Evolutionary conservation across 2,329 filamentous ascomycete species (phyloP), one percentile per base, ranked within the genome.

Genomic region (Corinectria fuckeliana): DNA sequence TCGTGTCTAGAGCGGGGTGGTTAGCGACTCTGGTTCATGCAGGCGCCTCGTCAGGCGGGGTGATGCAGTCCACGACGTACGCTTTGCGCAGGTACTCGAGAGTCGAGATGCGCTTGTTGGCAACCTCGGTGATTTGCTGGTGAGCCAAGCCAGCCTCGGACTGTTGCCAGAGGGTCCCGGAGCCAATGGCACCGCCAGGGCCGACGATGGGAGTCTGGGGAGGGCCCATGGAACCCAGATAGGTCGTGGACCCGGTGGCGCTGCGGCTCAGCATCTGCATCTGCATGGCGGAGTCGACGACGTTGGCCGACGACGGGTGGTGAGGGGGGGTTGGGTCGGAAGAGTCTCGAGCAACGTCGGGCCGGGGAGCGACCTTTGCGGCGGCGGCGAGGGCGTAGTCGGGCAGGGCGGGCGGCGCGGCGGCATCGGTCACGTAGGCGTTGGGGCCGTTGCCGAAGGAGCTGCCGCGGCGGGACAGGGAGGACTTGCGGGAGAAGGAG

Each of bases 41-140:
- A 38, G 23, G n/a, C 39, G 16, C 36, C 20, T 41, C n/a, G n/a
- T n/a, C 13, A 10, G 10, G 1, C n/a, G 18, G n/a, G 14, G 28
- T n/a, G 14, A 6, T 2, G 6, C 9, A 8, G n/a, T n/a, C n/a
- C n/a, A 18, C 4, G 6, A 84, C 91, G 69, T 79, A 96, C 92
- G 93, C 90, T 79, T 96, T 97, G 62, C 93, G 87, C 64, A 99
- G 77, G 74, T 99, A 99, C 70, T 96, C 92, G 39, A 99, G 77
- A 0, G 95, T 98, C 2, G 92, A 93, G 80, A 99, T 97, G 68
- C 95, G 86, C 81, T 99, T 99, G 58, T 90, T 89, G 34, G 92
- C 90, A 69, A 92, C 86, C 60, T 98, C 94, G 58, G 94, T 91
- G 61, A 99, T 85, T 68, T 89, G 87, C 65, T 84, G 82, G 60